A percentile compares a stretch with the other conserved stretches of the same genome.
Conservation (phyloP, 1,284 basidiomycete species). For the Cutaneotrichosporon dermatis region DNA sequence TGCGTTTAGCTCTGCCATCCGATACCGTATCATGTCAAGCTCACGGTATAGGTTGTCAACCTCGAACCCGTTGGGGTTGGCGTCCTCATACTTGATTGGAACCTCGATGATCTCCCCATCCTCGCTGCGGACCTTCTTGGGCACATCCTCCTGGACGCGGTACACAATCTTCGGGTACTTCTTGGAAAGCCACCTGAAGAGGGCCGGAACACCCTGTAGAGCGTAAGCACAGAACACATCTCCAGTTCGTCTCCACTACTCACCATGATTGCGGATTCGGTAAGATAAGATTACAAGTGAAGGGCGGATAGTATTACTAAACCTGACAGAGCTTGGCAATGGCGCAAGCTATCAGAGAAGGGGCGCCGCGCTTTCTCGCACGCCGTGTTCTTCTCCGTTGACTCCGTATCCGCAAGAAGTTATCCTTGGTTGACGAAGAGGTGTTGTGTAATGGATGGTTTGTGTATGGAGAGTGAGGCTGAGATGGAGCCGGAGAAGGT, state of each 20-base stretch:
- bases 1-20: no score
- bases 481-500: background rate
- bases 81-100: slow-evolving; percentile 73
- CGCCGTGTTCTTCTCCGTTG: no score
- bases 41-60: slow-evolving; percentile 95
- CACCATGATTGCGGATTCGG: slow-evolving; percentile 12
- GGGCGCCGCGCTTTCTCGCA: background rate
- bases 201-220: slow-evolving; percentile 75
- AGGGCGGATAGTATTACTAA: background rate
- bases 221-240: no score
- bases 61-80: slow-evolving; percentile 95
- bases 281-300: background rate
- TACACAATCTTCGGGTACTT: slow-evolving; percentile 93
- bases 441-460: no score
- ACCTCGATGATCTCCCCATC: slow-evolving; percentile 68
- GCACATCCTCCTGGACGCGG: slow-evolving; percentile 77
- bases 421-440: no score
- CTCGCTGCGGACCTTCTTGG: slow-evolving; percentile 56
- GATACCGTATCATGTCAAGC: slow-evolving; percentile 12
- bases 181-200: slow-evolving; percentile 88
- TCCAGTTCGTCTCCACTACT: background rate
- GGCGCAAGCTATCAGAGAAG: background rate
- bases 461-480: no score
- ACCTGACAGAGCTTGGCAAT: no score
- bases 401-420: no score